A percentile compares a stretch with the other conserved stretches of the same genome.
These are phyloP conservation scores for bread wheat (Triticum aestivum) DNA, from an alignment of 176 grass and related monocot genomes.

Conservation along the genomic window DNA sequence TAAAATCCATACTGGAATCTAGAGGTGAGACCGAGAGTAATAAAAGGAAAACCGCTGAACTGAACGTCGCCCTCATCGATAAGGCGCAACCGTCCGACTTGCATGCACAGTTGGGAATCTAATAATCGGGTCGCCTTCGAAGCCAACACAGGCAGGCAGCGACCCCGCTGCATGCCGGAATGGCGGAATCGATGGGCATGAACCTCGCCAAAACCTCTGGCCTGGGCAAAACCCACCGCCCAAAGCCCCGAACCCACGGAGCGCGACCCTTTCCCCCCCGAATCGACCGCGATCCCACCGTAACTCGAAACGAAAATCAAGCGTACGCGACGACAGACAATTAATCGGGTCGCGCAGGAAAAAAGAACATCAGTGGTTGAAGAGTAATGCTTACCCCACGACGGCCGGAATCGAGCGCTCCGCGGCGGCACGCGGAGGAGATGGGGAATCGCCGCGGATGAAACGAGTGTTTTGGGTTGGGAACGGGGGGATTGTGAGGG, in stretches of 20 bases:
- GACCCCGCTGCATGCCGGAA: not conserved
- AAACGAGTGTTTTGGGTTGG: not conserved
- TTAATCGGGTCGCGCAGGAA: not conserved
- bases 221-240: not conserved
- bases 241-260: not conserved
- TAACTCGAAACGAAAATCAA: not conserved
- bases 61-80: not conserved
- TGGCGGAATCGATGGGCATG: not conserved
- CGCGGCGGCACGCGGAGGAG: not conserved
- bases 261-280: not conserved
- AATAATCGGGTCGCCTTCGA: not conserved
- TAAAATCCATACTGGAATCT: not conserved
- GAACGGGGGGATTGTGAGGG: not conserved
- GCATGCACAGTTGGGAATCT: not conserved
- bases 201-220: conserved; percentile 4
- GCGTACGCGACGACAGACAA: too few species aligned
- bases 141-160: not conserved
- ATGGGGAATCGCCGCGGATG: conserved; percentile 4
- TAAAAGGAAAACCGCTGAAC: not conserved
- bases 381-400: not conserved
- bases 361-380: not conserved
- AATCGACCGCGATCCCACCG: not conserved
- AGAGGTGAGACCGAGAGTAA: not conserved
- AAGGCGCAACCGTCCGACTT: not conserved
- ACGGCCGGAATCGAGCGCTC: not conserved